Conservation (phyloP, 2,329 filamentous ascomycete species). For the Myriosclerotinia duriaeana region DNA sequence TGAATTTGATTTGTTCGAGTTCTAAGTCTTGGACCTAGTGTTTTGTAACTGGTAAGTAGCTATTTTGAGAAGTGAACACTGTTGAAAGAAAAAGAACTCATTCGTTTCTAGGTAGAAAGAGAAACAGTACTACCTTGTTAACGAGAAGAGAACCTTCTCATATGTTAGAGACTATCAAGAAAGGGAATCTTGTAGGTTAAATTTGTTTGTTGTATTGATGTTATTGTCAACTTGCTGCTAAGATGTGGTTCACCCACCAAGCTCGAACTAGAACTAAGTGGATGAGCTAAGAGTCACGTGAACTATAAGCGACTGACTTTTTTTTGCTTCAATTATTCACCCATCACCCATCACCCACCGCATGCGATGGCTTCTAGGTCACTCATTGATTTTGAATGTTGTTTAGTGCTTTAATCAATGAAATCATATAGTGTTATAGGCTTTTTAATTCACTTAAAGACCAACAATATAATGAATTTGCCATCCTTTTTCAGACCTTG, state of each 20-base stretch:
- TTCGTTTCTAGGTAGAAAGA: not conserved
- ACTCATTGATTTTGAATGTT: not conserved
- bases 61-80: conserved; percentile 22
- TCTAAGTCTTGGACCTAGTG: conserved; percentile 12
- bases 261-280: conserved; percentile 17
- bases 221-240: conserved; percentile 21
- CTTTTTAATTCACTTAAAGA: not conserved
- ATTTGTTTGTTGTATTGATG: conserved; percentile 13
- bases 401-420: not conserved
- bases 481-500: not conserved
- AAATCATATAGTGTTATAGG: not conserved
- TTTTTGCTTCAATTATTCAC: not conserved
- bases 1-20: not conserved
- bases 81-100: conserved; percentile 17
- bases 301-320: not conserved
- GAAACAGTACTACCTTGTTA: conserved; percentile 5
- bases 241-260: conserved; percentile 22
- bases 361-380: not conserved
- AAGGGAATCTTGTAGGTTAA: not conserved
- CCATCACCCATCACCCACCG: not conserved
- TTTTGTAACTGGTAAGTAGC: conserved; percentile 21
- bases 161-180: not conserved
- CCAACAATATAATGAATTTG: not conserved
- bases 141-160: not conserved
- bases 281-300: conserved; percentile 6